Evolutionary conservation across 2,329 filamentous ascomycete species (phyloP).

Genomic region (Diplocarpon mali): DNA sequence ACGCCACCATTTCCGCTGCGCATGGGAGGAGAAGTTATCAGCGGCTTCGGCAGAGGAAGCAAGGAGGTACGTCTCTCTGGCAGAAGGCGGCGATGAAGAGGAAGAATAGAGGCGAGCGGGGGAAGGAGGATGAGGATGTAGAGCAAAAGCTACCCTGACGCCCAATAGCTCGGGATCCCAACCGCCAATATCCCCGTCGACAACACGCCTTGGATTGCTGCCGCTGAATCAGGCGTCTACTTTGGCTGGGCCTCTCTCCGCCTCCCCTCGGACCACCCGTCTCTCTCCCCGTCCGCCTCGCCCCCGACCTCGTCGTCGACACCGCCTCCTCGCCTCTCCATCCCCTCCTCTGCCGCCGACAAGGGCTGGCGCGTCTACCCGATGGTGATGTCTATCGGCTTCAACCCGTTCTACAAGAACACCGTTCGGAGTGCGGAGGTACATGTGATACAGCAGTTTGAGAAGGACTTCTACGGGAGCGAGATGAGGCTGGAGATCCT

Average conservation of each 20-base stretch:
- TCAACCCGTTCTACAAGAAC: constrained; percentile 98
- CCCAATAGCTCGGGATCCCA: constrained; percentile 72
- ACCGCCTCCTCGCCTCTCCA: constrained; percentile 13
- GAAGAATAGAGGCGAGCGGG: too few species aligned
- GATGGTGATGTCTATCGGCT: constrained; percentile 90
- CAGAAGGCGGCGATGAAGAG: too few species aligned
- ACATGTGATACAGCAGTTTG: constrained; percentile 72
- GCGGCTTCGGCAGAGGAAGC: constrained; percentile 86
- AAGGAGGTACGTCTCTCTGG: constrained; percentile 55
- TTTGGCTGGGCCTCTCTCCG: constrained; percentile 80
- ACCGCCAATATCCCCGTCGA: constrained; percentile 86
- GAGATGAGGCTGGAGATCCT: constrained; percentile 70
- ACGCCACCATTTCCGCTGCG: constrained; percentile 69
- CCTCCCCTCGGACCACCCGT: constrained; percentile 38
- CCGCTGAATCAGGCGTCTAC: constrained; percentile 73
- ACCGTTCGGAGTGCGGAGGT: constrained; percentile 77
- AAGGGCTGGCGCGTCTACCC: constrained; percentile 47
- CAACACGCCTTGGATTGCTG: constrained; percentile 48
- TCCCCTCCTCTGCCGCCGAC: constrained; percentile 4
- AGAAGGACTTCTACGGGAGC: constrained; percentile 72
- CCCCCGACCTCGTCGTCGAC: constrained; percentile 6
- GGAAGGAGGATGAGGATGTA: too few species aligned
- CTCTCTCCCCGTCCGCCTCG: constrained; percentile 12
- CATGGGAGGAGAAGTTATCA: constrained; percentile 79
- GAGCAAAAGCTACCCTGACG: too few species aligned